phyloP scores from a whole-genome alignment of 31 red algal species.

The Asparagopsis taxiformis region DNA sequence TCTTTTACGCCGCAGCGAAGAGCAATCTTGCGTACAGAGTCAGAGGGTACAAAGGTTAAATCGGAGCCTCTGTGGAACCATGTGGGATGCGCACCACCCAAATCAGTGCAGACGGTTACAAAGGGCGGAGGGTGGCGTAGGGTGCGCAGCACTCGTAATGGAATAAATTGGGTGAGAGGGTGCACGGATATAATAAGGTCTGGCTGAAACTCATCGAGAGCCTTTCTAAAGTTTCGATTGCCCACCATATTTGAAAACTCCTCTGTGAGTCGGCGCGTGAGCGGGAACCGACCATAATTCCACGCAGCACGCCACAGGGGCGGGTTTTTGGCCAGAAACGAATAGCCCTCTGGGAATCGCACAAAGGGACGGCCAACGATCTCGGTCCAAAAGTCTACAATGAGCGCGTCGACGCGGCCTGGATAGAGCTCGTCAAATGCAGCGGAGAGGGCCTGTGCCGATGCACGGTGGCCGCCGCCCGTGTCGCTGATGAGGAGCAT shows the following conservation, averaged over 20 bases:
- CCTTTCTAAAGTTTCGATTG: constrained; percentile 41
- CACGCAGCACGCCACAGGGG: constrained; percentile 73
- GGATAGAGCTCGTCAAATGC: constrained; percentile 82
- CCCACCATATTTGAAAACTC: constrained; percentile 67
- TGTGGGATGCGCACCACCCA: constrained; percentile 83
- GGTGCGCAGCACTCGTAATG: constrained; percentile 54
- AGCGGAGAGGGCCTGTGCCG: constrained; percentile 69
- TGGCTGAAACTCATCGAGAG: constrained; percentile 40
- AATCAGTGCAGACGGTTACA: constrained; percentile 87
- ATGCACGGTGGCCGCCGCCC: constrained; percentile 92
- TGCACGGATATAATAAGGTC: constrained; percentile 84
- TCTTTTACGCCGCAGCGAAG: constrained; percentile 40
- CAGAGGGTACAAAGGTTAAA: constrained; percentile 68
- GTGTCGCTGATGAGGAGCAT: constrained; percentile 89
- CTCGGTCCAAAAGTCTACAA: constrained; percentile 87
- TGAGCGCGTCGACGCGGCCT: constrained; percentile 29
- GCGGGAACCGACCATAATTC: constrained; percentile 71
- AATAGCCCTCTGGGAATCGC: constrained; percentile 68
- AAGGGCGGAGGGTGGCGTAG: constrained; percentile 59
- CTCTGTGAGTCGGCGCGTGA: constrained; percentile 76
- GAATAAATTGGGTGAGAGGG: constrained; percentile 79
- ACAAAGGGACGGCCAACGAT: constrained; percentile 65
- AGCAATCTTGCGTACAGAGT: constrained; percentile 47
- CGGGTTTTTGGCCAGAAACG: constrained; percentile 82
- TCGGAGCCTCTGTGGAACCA: constrained; percentile 91